Evolutionary conservation across 2,329 filamentous ascomycete species (phyloP).

Genomic region (Pseudogymnoascus sp.): DNA sequence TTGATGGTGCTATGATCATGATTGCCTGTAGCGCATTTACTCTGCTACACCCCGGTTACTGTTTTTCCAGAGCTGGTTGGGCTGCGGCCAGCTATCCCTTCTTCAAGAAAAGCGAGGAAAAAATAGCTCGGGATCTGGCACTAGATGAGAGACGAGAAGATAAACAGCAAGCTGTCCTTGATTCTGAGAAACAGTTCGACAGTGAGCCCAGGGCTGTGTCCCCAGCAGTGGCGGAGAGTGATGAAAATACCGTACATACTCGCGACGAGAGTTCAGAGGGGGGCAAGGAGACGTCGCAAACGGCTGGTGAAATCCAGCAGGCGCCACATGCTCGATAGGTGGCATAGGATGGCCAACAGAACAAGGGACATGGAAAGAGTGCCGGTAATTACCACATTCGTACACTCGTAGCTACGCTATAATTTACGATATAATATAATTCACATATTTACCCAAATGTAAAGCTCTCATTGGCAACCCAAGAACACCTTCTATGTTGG

Average conservation of each 20-base stretch:
- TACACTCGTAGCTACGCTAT: background rate
- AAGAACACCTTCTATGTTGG: background rate
- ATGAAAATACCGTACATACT: background rate
- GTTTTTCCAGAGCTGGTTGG: background rate
- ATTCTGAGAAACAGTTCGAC: background rate
- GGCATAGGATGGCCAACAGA: background rate
- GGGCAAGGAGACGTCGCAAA: background rate
- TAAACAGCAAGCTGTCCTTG: background rate
- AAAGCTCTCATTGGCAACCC: background rate
- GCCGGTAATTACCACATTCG: background rate
- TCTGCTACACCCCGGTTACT: background rate
- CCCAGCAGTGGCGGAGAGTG: background rate
- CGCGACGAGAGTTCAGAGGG: background rate
- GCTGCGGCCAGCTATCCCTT: background rate
- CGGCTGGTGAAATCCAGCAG: background rate
- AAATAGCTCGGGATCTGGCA: background rate
- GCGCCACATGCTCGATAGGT: background rate
- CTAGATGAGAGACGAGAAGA: background rate
- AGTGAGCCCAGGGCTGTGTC: background rate
- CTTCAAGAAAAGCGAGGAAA: background rate
- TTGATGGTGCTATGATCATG: conserved; percentile 39
- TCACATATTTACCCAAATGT: background rate
- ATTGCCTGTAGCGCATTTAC: background rate
- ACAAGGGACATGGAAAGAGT: background rate
- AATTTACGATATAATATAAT: background rate